Conservation (phyloP, 495 filamentous ascomycete genomes). For the Durotheca rogersii region DNA sequence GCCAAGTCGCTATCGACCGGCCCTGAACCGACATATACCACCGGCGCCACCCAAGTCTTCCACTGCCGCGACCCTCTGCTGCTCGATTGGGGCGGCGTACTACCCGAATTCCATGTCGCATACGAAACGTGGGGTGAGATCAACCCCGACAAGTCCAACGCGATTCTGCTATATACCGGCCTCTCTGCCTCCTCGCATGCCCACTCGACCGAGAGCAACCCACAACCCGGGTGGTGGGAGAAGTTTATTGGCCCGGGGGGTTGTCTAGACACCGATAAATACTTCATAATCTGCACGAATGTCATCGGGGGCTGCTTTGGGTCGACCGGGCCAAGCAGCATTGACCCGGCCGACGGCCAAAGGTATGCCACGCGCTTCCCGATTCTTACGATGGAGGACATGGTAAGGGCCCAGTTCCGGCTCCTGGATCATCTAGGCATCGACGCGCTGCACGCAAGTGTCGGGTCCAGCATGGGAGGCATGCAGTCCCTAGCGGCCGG, state of each 20-base stretch:
- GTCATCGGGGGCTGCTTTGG: constrained; percentile 96
- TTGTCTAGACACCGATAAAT: constrained; percentile 86
- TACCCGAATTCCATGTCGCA: constrained; percentile 83
- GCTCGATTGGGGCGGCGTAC: constrained; percentile 88
- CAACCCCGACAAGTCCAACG: constrained; percentile 82
- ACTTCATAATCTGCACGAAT: constrained; percentile 94
- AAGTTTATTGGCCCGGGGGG: constrained; percentile 92
- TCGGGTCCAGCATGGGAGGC: constrained; percentile 96
- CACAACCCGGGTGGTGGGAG: constrained; percentile 97
- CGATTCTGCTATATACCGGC: constrained; percentile 89
- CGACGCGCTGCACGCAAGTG: constrained; percentile 81
- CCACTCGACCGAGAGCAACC: constrained; percentile 80
- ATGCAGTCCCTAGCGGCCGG: constrained; percentile 96
- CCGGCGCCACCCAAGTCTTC: constrained; percentile 75
- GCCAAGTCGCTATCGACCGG: constrained; percentile 67
- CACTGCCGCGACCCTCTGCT: constrained; percentile 72
- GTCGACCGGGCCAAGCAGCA: constrained; percentile 83
- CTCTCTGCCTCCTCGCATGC: constrained; percentile 95
- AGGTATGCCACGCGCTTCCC: constrained; percentile 94
- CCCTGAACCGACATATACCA: constrained; percentile 92
- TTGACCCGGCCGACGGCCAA: constrained; percentile 86
- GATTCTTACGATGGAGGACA: constrained; percentile 94
- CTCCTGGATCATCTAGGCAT: constrained; percentile 81
- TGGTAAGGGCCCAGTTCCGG: constrained; percentile 94
- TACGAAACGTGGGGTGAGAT: constrained; percentile 92